Evolutionary conservation across 495 filamentous ascomycete genomes (phyloP).

Genomic region (Daldinia grandis): DNA sequence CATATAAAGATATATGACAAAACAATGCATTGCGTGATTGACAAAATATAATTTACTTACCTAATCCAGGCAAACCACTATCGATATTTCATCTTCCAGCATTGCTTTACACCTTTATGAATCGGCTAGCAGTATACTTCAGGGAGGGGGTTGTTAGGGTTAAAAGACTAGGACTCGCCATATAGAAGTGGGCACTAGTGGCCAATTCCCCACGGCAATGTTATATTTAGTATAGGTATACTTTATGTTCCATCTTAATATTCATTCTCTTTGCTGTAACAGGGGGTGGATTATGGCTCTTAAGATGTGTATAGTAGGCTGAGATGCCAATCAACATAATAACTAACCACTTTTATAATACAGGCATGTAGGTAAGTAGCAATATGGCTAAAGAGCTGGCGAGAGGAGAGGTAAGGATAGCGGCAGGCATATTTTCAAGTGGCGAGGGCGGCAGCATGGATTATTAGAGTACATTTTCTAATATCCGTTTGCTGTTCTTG

Average conservation of each 20-base stretch:
- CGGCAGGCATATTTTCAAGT: neutral
- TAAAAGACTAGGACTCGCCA: neutral
- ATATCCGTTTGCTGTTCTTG: neutral
- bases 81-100: neutral
- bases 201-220: neutral
- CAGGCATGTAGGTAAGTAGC: neutral
- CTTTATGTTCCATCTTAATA: neutral
- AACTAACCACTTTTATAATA: neutral
- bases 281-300: neutral
- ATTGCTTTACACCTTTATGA: neutral
- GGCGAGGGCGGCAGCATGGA: neutral
- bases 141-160: neutral
- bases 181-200: neutral
- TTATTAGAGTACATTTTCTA: neutral
- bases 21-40: too few species aligned
- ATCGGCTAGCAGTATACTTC: too few species aligned
- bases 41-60: too few species aligned
- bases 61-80: too few species aligned
- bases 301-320: neutral
- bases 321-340: neutral
- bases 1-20: too few species aligned
- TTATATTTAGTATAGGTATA: neutral
- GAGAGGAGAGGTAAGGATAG: neutral
- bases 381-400: neutral
- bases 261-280: neutral